Base-by-base conservation (phyloP, 257 asterid species). In the Phtheirospermum japonicum region DNA sequence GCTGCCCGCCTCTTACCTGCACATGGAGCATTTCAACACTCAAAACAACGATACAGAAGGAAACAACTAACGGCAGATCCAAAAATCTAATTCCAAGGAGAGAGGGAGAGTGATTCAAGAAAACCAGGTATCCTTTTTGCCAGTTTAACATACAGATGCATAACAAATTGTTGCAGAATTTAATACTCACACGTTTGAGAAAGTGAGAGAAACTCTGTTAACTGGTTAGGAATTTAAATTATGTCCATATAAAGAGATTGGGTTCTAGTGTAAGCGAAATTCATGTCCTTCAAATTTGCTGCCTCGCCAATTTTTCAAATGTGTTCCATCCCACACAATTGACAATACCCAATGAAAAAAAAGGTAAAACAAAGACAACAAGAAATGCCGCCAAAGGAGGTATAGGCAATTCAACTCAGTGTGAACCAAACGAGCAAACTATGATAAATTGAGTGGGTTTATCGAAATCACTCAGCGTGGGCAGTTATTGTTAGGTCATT, bases 1-100 rank as follows among this genome's bases (percentile, higher is more conserved):
- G 88, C 76, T 93, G 97, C 63, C 96, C 94, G 26, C 96, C 89
- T 72, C 94, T 82, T 67, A 92, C 99, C 99, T 92, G 89, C 79
- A 78, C 50, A 75, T 62, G 61, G 66, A 57, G 50, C 61, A 67
- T 20, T 55, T 58, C 57, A 16, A 17, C 18, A 34, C 73, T 67
- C 76, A 70, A 75, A 20, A 65, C 51, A 23, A 61, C 43, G 66
- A 30, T 40, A 65, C 50, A 46, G 53, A 42, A 36, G 48, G n/a
- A 56, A 59, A 59, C 49, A 55, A 10, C 43, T 52, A 57, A 71
- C 20, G 19, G 43, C 45, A 59, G 33, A 18, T 51, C 57, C 36
- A 53, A 42, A 30, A 16, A 23, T 1, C 0, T 60, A 49, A 49
- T 58, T 45, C 16, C 16, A 17, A 13, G 49, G 32, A 52, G 28